Evolutionary conservation across 2,329 filamentous ascomycete genomes (phyloP).

Genomic region (Fusarium sp.): DNA sequence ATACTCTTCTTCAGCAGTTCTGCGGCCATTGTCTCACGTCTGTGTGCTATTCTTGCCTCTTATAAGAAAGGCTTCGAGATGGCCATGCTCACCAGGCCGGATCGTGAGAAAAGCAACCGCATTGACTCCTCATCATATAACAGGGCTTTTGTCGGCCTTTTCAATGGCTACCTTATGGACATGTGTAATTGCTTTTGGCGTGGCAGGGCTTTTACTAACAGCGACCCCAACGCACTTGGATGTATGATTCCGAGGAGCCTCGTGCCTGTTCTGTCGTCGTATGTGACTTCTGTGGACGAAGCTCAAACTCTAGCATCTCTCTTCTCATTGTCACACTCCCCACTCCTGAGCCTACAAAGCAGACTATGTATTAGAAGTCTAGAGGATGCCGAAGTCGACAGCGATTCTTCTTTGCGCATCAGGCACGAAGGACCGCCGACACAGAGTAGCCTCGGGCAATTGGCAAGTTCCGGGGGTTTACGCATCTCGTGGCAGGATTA

Average conservation of each 20-base stretch:
- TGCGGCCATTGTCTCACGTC: conserved; percentile 69
- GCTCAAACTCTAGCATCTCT: conserved; percentile 56
- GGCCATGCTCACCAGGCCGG: conserved; percentile 58
- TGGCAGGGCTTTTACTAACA: conserved; percentile 71
- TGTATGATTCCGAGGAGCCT: conserved; percentile 58
- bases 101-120: conserved; percentile 37
- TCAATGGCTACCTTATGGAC: conserved; percentile 89
- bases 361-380: conserved; percentile 63
- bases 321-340: conserved; percentile 68
- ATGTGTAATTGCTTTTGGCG: conserved; percentile 86
- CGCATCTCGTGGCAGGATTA: conserved; percentile 77
- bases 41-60: conserved; percentile 72
- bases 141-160: conserved; percentile 68
- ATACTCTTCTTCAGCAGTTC: conserved; percentile 72
- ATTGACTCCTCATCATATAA: conserved; percentile 58
- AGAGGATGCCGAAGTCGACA: conserved; percentile 62
- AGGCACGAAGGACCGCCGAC: conserved; percentile 75
- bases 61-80: conserved; percentile 80
- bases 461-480: conserved; percentile 72
- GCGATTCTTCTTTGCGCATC: conserved; percentile 50
- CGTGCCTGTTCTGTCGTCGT: conserved; percentile 55
- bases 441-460: conserved; percentile 67
- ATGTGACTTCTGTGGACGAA: conserved; percentile 58
- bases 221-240: conserved; percentile 69
- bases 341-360: conserved; percentile 63